These are phyloP conservation scores for Pistacia vera DNA, from an alignment of 345 rosid species.

Conservation along the genomic window DNA sequence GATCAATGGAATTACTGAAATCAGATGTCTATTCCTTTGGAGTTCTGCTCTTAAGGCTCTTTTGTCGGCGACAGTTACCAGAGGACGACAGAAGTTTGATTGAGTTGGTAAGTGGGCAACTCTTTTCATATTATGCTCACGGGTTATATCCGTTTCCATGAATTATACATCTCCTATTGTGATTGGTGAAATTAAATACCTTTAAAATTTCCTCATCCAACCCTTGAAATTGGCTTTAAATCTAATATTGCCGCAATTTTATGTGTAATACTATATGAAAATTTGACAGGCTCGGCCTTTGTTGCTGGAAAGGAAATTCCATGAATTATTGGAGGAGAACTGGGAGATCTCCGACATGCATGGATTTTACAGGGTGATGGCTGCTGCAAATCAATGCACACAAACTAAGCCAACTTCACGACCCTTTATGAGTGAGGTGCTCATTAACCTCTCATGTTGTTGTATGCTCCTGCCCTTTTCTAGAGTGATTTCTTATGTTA, in stretches of 20 bases:
- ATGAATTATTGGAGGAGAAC: conserved; percentile 38
- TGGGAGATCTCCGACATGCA: conserved; percentile 37
- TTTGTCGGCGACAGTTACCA: conserved; percentile 35
- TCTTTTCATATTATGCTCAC: not conserved
- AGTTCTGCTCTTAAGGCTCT: conserved; percentile 42
- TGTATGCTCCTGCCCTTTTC: not conserved
- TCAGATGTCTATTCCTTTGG: conserved; percentile 39
- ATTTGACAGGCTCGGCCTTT: conserved; percentile 40
- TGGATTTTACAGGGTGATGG: conserved; percentile 43
- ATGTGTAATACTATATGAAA: not conserved
- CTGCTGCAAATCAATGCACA: conserved; percentile 41
- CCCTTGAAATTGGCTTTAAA: not conserved
- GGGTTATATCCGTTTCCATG: not conserved
- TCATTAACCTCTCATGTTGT: too few species aligned
- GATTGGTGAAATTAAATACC: not conserved
- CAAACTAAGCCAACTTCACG: conserved; percentile 27
- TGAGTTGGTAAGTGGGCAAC: conserved; percentile 36
- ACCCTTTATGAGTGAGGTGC: conserved; percentile 36
- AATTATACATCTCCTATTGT: not conserved
- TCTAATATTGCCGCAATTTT: not conserved
- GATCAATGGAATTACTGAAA: conserved; percentile 24
- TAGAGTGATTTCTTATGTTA: not conserved
- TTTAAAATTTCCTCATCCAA: not conserved
- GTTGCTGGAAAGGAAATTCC: conserved; percentile 39
- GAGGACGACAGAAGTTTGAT: conserved; percentile 35